Conservation (phyloP, 1,284 basidiomycete species). For the Peniophora sp. region DNA sequence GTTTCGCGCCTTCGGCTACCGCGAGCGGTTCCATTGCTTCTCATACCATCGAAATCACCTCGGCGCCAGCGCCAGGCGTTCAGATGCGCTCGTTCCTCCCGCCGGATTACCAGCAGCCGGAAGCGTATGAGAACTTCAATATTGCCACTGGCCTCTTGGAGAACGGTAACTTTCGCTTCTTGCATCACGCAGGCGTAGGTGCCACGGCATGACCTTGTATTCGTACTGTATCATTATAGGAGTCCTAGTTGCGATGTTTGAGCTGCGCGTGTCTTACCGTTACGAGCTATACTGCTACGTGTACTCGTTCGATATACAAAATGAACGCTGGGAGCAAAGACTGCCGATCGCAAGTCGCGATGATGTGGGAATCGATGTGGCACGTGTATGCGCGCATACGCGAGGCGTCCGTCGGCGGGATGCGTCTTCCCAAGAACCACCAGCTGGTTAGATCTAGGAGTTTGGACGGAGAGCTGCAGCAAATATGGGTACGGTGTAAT, state of each 20-base stretch:
- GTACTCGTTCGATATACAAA: too few species aligned
- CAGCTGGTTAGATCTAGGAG: not conserved
- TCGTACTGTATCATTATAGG: too few species aligned
- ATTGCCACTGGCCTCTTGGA: conserved; percentile 44
- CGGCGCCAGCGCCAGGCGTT: conserved; percentile 33
- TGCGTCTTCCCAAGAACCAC: not conserved
- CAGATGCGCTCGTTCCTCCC: conserved; percentile 41
- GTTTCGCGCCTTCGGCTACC: conserved; percentile 27
- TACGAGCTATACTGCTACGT: too few species aligned
- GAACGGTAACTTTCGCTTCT: conserved; percentile 46
- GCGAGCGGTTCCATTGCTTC: conserved; percentile 26
- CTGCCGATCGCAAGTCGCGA: too few species aligned
- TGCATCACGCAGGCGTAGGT: not conserved
- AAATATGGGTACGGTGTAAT: not conserved
- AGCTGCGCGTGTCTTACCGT: too few species aligned
- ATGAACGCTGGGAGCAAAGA: too few species aligned
- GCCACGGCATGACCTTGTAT: too few species aligned
- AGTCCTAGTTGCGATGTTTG: too few species aligned
- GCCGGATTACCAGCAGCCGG: conserved; percentile 39
- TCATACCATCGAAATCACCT: conserved; percentile 34
- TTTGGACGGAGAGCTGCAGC: not conserved
- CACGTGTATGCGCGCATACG: too few species aligned
- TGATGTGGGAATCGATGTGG: too few species aligned
- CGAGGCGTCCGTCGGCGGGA: too few species aligned
- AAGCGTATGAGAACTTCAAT: conserved; percentile 38